Evolutionary conservation across 768 basidiomycete genomes (phyloP).

Genomic region (Pleurotus eryngii): DNA sequence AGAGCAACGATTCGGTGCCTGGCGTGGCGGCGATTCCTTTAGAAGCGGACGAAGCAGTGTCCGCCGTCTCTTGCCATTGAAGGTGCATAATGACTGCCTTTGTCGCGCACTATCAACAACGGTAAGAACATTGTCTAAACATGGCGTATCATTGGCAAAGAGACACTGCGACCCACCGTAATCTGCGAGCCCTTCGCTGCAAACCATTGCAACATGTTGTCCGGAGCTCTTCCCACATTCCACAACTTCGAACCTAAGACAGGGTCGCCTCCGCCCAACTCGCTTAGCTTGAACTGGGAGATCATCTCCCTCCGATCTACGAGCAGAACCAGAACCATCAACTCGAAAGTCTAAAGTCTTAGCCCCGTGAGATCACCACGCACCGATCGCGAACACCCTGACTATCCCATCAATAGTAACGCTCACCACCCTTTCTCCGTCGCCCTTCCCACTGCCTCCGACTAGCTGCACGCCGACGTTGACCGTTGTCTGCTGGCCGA

Average conservation of each 20-base stretch:
- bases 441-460: slow-evolving; percentile 30
- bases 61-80: slow-evolving; percentile 75
- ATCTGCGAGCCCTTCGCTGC: slow-evolving; percentile 87
- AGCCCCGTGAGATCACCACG: slow-evolving; percentile 24
- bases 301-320: slow-evolving; percentile 77
- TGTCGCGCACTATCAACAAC: slow-evolving; percentile 68
- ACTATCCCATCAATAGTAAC: slow-evolving; percentile 93
- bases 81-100: slow-evolving; percentile 83
- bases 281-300: slow-evolving; percentile 84
- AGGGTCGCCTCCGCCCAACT: slow-evolving; percentile 68
- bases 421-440: slow-evolving; percentile 83
- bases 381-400: slow-evolving; percentile 86
- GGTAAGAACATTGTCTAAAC: not conserved
- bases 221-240: slow-evolving; percentile 76
- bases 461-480: slow-evolving; percentile 84
- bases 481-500: slow-evolving; percentile 90
- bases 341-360: not conserved
- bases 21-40: not conserved
- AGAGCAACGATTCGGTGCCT: slow-evolving; percentile 19
- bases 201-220: slow-evolving; percentile 94
- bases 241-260: slow-evolving; percentile 63
- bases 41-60: slow-evolving; percentile 16
- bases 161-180: slow-evolving; percentile 53
- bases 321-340: not conserved
- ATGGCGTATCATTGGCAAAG: not conserved